A percentile compares a stretch with the other conserved stretches of the same genome.
phyloP scores from a whole-genome alignment of 1,139 yeast species.

The Pichia sp. region DNA sequence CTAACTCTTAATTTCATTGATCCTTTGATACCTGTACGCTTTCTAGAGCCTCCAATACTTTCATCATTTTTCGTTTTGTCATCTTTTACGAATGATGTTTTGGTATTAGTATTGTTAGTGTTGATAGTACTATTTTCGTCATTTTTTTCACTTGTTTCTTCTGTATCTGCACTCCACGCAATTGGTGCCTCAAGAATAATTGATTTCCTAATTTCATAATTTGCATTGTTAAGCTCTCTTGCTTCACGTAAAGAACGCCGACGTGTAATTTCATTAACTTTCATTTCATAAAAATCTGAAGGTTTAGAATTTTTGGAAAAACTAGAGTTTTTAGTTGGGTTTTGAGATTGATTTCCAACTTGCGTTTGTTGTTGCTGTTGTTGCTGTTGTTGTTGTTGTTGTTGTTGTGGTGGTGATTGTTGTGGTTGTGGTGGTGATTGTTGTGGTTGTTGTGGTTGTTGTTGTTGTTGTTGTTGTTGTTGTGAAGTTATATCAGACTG shows the following conservation, averaged over 20 bases:
- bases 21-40: conserved; percentile 6
- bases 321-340: background rate
- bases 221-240: conserved; percentile 34
- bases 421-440: too few relatives aligned
- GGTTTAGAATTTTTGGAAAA: background rate
- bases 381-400: too few relatives aligned
- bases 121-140: background rate
- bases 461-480: too few relatives aligned
- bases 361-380: too few relatives aligned
- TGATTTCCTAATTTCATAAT: conserved; percentile 49
- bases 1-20: conserved; percentile 9
- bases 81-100: background rate
- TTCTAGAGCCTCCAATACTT: background rate
- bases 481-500: background rate
- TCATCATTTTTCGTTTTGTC: background rate
- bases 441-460: too few relatives aligned
- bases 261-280: conserved; percentile 66
- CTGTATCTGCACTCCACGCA: conserved; percentile 29
- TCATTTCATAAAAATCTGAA: conserved; percentile 20
- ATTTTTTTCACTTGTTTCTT: conserved; percentile 15
- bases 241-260: conserved; percentile 70
- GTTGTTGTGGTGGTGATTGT: too few relatives aligned
- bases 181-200: conserved; percentile 37
- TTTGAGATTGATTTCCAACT: background rate
- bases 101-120: background rate